phyloP scores from a whole-genome alignment of 2,329 filamentous ascomycete genomes.

The Arthrobotrys megalospora region DNA sequence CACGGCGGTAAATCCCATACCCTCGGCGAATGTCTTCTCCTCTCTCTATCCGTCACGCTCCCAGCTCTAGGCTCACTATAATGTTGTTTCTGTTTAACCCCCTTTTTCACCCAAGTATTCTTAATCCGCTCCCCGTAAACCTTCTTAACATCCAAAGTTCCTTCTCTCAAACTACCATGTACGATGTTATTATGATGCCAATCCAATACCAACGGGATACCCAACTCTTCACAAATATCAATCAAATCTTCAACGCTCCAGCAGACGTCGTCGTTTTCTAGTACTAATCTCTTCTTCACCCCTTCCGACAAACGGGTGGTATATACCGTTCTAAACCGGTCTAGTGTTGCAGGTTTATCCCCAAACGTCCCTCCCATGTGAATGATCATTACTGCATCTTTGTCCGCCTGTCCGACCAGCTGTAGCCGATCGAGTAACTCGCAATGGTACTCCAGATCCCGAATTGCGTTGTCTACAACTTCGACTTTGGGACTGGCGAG shows the following conservation, averaged over 20 bases:
- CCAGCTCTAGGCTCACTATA: constrained; percentile 85
- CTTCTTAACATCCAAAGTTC: constrained; percentile 82
- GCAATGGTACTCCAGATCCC: constrained; percentile 89
- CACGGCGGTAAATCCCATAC: constrained; percentile 87
- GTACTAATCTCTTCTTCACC: constrained; percentile 84
- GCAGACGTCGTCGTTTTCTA: constrained; percentile 94
- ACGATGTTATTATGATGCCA: constrained; percentile 97
- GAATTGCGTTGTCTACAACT: constrained; percentile 82
- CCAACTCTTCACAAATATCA: constrained; percentile 91
- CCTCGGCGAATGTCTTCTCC: constrained; percentile 87
- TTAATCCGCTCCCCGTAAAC: constrained; percentile 81
- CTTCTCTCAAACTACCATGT: constrained; percentile 82
- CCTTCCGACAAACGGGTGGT: constrained; percentile 74
- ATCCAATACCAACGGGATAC: constrained; percentile 92
- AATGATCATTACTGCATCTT: constrained; percentile 92
- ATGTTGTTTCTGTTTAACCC: constrained; percentile 95
- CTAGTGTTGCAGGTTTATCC: constrained; percentile 83
- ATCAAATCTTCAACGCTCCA: constrained; percentile 94
- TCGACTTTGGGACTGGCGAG: constrained; percentile 84
- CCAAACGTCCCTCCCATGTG: constrained; percentile 94
- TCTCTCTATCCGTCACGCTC: constrained; percentile 83
- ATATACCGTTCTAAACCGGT: constrained; percentile 84
- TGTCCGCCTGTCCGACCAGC: constrained; percentile 82
- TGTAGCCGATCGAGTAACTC: constrained; percentile 85
- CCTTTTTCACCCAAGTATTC: constrained; percentile 86